Evolutionary conservation across 2,329 filamentous ascomycete species (phyloP), one percentile per base, ranked within the genome.

Genomic region (Atkinsonella texensis): DNA sequence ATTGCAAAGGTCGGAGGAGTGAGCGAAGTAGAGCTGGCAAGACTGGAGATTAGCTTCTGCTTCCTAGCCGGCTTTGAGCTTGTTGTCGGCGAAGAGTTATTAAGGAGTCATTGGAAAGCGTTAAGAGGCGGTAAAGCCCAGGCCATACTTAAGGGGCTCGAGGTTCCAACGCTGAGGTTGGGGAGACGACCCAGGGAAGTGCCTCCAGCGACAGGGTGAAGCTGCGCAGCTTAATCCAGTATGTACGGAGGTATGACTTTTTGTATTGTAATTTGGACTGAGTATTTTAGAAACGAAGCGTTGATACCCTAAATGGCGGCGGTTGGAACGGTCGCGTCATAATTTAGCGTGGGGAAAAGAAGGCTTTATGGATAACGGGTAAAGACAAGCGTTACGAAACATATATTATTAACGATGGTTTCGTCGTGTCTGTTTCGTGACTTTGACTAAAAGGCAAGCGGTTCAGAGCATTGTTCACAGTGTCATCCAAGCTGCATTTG

Each of bases 1-100:
- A 83, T 96, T 57, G 84, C 91, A 17, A 85, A 84, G 57, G 90
- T 97, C 1, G 91, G 93, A 42, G 91, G 91, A 17, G 89, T 97
- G 15, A 87, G 81, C 61, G 85, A 87, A 63, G 72, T 74, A 17
- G 89, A 97, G 68, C 75, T 98, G 49, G 85, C 86, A 41, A 78
- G 86, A 54, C 71, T 97, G 42, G 93, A 97, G 72, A 87, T 97
- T 55, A 89, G 85, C 60, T 91, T 91, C 63, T 90, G 87, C 68
- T 91, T 89, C 64, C 70, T 95, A 53, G 82, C 84, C n/a, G 84
- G 89, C 49, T 95, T 95, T 63, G 86, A 91, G 60, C 73, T 95
- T 40, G 83, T 88, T 4, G 76, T 71, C 4, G 61, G 60, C 5
- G 65, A 68, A 45, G 62, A 63, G 43, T 52, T 55, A 18, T 51